Evolutionary conservation across 2,329 filamentous ascomycete genomes (phyloP).

Genomic region (Exophiala oligosperma): DNA sequence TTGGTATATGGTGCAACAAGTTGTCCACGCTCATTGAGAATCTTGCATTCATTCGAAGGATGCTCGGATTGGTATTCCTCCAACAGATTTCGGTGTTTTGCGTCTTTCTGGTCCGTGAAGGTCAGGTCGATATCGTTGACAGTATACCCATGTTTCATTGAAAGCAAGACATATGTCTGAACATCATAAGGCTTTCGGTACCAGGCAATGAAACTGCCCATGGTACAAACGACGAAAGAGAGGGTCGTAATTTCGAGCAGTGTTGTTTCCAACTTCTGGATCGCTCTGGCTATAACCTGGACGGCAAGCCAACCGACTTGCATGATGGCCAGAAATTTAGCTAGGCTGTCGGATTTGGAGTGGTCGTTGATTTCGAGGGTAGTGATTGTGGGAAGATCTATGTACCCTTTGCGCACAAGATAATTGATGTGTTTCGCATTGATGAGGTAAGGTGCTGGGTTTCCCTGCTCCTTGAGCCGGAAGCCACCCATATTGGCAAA

Average conservation of each 20-base stretch:
- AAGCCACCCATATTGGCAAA: constrained; percentile 3
- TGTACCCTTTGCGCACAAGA: constrained; percentile 9
- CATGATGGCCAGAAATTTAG: constrained; percentile 29
- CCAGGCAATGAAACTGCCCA: constrained; percentile 24
- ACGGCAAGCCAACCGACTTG: constrained; percentile 31
- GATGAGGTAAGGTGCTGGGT: not conserved
- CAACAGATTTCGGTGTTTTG: constrained; percentile 8
- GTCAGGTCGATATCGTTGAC: constrained; percentile 9
- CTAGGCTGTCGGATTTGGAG: constrained; percentile 23
- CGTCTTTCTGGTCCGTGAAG: not conserved
- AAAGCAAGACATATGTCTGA: constrained; percentile 8
- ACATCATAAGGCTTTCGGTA: constrained; percentile 30
- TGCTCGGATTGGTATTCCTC: constrained; percentile 13
- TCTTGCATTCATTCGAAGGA: not conserved
- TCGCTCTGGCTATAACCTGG: constrained; percentile 26
- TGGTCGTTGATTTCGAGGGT: constrained; percentile 12
- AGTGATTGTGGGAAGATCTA: constrained; percentile 4
- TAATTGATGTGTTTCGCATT: constrained; percentile 10
- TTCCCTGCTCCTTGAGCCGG: constrained; percentile 4
- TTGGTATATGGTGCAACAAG: constrained; percentile 11
- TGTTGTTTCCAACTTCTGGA: constrained; percentile 30
- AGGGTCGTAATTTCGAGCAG: constrained; percentile 30
- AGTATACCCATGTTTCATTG: constrained; percentile 1
- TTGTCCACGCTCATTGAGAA: not conserved
- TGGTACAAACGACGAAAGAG: constrained; percentile 28